Conservation (phyloP, 75 land plant genomes). For the Ceratopteris richardii region DNA sequence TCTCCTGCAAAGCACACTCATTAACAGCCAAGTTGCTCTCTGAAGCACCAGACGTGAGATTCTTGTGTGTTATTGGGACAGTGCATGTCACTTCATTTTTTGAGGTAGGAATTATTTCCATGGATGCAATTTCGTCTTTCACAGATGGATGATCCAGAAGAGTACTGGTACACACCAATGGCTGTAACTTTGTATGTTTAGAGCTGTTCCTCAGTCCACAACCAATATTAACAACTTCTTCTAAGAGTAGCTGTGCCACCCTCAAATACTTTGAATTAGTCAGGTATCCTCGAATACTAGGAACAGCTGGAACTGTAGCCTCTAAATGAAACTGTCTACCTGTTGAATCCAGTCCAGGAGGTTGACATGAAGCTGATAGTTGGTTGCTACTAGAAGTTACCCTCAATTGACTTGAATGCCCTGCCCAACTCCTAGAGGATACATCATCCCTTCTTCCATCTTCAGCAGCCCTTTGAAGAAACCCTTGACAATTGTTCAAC, state of each 20-base stretch:
- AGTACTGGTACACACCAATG: background rate
- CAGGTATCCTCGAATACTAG: constrained; percentile 2
- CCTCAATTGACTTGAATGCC: background rate
- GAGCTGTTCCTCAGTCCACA: constrained; percentile 7
- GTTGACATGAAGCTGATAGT: background rate
- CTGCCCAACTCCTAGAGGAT: background rate
- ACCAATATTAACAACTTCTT: constrained; percentile 41
- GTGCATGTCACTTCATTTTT: background rate
- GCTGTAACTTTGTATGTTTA: background rate
- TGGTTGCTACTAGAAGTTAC: constrained; percentile 2
- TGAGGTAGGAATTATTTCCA: background rate
- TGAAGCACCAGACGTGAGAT: background rate
- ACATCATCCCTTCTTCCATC: background rate
- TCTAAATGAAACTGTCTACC: background rate
- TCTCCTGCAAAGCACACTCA: constrained; percentile 20
- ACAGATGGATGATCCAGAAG: background rate
- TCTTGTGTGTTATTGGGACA: background rate
- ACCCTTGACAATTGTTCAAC: constrained; percentile 1
- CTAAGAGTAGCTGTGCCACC: constrained; percentile 12
- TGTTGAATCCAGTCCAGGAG: background rate
- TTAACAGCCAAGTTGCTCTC: background rate
- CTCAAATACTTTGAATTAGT: constrained; percentile 10
- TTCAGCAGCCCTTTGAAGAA: constrained; percentile 1
- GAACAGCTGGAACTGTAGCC: background rate
- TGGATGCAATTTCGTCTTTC: background rate